phyloP scores from a whole-genome alignment of 768 basidiomycete genomes.

The Lactarius quietus region DNA sequence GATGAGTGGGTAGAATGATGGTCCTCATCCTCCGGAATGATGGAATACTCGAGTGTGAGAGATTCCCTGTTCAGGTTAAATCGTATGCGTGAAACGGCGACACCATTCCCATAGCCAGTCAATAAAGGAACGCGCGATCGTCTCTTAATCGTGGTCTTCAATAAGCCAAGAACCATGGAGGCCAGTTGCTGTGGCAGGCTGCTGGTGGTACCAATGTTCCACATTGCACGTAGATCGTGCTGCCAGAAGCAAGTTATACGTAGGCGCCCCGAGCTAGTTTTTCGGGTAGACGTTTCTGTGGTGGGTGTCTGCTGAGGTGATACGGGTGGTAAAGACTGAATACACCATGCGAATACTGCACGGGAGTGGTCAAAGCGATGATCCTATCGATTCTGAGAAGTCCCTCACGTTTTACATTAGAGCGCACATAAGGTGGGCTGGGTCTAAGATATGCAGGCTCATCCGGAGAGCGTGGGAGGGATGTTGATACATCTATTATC shows the following conservation, averaged over 20 bases:
- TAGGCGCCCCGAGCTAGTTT: conserved; percentile 38
- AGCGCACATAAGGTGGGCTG: conserved; percentile 89
- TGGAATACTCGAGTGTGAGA: conserved; percentile 76
- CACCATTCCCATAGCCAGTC: conserved; percentile 73
- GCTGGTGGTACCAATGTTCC: conserved; percentile 69
- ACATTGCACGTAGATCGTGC: conserved; percentile 84
- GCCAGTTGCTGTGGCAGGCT: conserved; percentile 75
- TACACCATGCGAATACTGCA: conserved; percentile 87
- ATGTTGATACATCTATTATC: conserved; percentile 87
- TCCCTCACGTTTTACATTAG: conserved; percentile 67
- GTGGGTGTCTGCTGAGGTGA: conserved; percentile 39
- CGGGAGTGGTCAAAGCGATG: conserved; percentile 9
- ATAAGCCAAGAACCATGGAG: conserved; percentile 77
- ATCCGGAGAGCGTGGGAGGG: conserved; percentile 86
- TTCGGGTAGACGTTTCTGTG: conserved; percentile 21
- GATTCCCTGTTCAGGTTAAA: conserved; percentile 84
- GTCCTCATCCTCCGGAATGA: conserved; percentile 73
- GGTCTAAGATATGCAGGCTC: conserved; percentile 91
- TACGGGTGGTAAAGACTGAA: conserved; percentile 53
- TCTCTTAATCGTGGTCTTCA: conserved; percentile 76
- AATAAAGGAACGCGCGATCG: conserved; percentile 73
- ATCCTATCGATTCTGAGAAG: conserved; percentile 19
- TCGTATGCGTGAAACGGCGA: conserved; percentile 71
- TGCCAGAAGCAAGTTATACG: conserved; percentile 94
- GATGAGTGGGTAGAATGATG: conserved; percentile 31